phyloP scores from a whole-genome alignment of 257 asterid genomes.

The Fraxinus excelsior region DNA sequence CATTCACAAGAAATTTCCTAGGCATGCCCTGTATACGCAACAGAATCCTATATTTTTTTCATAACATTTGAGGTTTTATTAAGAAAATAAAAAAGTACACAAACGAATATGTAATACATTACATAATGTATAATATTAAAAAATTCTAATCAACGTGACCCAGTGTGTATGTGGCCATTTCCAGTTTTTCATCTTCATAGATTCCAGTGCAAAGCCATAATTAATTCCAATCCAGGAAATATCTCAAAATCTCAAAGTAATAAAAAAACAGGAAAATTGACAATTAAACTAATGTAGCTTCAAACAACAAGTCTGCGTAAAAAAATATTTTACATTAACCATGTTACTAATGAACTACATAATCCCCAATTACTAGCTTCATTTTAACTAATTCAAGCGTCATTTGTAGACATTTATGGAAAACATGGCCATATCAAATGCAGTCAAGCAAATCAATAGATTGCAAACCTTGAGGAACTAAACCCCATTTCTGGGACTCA shows the following conservation, averaged over 20 bases:
- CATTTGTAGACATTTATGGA: not conserved
- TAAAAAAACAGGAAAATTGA: not conserved
- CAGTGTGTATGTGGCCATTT: no score
- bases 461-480: constrained; percentile 60
- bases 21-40: no score
- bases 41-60: no score
- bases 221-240: not conserved
- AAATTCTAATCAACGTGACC: no score
- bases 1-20: no score
- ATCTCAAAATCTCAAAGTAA: not conserved
- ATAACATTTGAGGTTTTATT: no score
- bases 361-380: not conserved
- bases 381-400: not conserved
- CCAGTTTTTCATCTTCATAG: no score
- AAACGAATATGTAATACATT: no score
- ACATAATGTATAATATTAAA: no score
- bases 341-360: not conserved
- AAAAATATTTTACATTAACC: not conserved
- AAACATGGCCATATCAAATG: not conserved
- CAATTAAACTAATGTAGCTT: not conserved
- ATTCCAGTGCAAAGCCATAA: no score
- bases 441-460: not conserved
- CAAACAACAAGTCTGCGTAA: not conserved
- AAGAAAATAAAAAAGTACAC: no score
- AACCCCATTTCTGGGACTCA: constrained; percentile 58